Percentiles rank a stretch among this genome's conserved stretches.
These are phyloP conservation scores for Colletotrichum echinochloae DNA, from an alignment of 2,329 filamentous ascomycete genomes.

Conservation along the genomic window DNA sequence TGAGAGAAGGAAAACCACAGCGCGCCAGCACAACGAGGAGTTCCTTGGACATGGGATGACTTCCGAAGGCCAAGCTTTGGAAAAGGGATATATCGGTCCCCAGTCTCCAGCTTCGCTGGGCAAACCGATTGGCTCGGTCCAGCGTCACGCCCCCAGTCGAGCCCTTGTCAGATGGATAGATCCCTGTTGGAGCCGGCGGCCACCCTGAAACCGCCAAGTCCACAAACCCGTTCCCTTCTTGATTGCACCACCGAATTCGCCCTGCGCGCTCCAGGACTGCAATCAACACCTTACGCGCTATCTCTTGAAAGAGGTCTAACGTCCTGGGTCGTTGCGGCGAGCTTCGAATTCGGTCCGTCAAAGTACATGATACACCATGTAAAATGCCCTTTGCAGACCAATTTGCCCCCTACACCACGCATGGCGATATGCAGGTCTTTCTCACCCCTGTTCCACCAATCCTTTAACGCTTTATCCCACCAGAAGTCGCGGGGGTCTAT, in stretches of 20 bases:
- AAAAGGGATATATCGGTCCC: background rate
- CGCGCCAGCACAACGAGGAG: constrained; percentile 8
- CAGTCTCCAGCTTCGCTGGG: constrained; percentile 33
- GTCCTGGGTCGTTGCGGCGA: constrained; percentile 25
- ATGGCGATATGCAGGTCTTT: constrained; percentile 8
- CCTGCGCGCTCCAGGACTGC: constrained; percentile 27
- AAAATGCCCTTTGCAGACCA: background rate
- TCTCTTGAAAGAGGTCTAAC: constrained; percentile 24
- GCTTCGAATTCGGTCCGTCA: background rate
- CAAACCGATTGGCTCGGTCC: constrained; percentile 30
- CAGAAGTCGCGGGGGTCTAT: background rate
- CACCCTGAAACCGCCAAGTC: constrained; percentile 40
- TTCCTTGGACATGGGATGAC: constrained; percentile 23
- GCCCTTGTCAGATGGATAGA: constrained; percentile 12
- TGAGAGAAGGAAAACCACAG: constrained; percentile 3
- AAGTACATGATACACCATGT: background rate
- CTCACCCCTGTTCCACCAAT: constrained; percentile 33
- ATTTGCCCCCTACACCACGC: constrained; percentile 20
- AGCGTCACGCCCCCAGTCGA: constrained; percentile 15
- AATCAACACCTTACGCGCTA: constrained; percentile 38
- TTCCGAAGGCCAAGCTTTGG: background rate
- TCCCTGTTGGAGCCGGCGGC: constrained; percentile 28
- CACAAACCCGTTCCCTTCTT: constrained; percentile 36
- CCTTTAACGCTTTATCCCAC: constrained; percentile 9
- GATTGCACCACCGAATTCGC: constrained; percentile 31